Percentiles rank a stretch among this genome's conserved stretches.
These are phyloP conservation scores for Backusella tarrabulga DNA, from an alignment of 192 early-diverging fungal genomes.

Conservation along the genomic window DNA sequence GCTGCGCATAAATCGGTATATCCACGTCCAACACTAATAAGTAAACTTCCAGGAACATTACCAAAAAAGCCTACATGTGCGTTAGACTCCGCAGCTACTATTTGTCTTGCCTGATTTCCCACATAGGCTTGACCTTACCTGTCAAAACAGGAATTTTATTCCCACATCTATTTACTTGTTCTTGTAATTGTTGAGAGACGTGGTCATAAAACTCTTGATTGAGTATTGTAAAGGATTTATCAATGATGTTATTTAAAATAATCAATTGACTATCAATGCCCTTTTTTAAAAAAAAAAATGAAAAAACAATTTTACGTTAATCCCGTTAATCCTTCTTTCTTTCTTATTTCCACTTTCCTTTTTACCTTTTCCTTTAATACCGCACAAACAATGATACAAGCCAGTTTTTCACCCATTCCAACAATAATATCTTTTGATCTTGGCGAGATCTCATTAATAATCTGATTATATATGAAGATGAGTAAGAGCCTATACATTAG, in stretches of 20 bases:
- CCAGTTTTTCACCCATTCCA: constrained; percentile 90
- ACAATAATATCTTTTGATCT: constrained; percentile 95
- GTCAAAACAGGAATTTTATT: constrained; percentile 89
- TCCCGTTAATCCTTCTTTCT: background rate
- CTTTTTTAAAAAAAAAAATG: constrained; percentile 23
- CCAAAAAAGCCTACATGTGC: constrained; percentile 71
- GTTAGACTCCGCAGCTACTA: background rate
- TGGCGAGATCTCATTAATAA: constrained; percentile 96
- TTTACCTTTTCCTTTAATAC: constrained; percentile 65
- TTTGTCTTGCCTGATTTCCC: background rate
- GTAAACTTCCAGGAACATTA: constrained; percentile 80
- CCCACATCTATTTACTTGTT: constrained; percentile 56
- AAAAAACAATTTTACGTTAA: too few relatives aligned
- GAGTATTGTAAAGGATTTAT: constrained; percentile 77
- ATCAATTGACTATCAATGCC: constrained; percentile 85
- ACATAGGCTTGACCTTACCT: constrained; percentile 35
- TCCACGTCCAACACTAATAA: constrained; percentile 85
- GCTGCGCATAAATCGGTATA: constrained; percentile 95
- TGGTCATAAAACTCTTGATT: constrained; percentile 99
- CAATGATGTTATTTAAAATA: constrained; percentile 84
- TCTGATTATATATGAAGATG: constrained; percentile 25
- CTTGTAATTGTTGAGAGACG: constrained; percentile 66
- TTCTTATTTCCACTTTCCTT: background rate
- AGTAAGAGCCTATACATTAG: background rate
- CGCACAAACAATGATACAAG: constrained; percentile 86